Conservation (phyloP, 495 filamentous ascomycete species). For the Cudoniella acicularis region DNA sequence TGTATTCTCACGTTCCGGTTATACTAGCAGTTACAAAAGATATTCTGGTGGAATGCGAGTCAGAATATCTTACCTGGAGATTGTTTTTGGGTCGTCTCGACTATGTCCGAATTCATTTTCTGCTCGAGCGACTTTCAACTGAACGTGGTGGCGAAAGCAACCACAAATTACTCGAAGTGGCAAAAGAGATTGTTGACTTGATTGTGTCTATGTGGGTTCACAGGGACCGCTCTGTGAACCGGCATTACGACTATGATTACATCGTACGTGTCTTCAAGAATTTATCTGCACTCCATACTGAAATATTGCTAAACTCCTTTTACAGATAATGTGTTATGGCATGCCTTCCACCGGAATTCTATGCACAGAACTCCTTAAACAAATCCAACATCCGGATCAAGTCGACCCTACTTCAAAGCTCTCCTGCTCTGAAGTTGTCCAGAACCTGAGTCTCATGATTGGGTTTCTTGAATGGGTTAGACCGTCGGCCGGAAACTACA, state of each 20-base stretch:
- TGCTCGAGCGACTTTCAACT: slow-evolving; percentile 13
- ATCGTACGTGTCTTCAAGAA: slow-evolving; percentile 48
- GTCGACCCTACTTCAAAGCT: not conserved
- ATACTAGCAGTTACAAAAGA: slow-evolving; percentile 29
- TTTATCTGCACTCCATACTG: too few relatives aligned
- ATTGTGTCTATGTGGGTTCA: slow-evolving; percentile 10
- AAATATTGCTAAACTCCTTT: too few relatives aligned
- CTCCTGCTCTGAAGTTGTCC: slow-evolving; percentile 11
- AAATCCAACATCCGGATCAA: slow-evolving; percentile 29
- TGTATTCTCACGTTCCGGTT: not conserved
- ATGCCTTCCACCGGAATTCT: slow-evolving; percentile 19
- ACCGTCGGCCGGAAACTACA: slow-evolving; percentile 16
- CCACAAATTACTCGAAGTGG: slow-evolving; percentile 11
- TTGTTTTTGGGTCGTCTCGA: slow-evolving; percentile 35
- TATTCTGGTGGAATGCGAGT: slow-evolving; percentile 24
- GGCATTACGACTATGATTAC: slow-evolving; percentile 52
- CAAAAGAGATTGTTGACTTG: slow-evolving; percentile 13
- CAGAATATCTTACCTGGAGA: slow-evolving; percentile 20
- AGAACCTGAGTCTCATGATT: slow-evolving; percentile 11
- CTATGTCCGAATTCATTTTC: slow-evolving; percentile 13
- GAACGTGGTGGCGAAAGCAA: slow-evolving; percentile 2
- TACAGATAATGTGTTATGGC: slow-evolving; percentile 14
- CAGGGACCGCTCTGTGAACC: slow-evolving; percentile 24
- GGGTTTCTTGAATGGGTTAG: slow-evolving; percentile 20
- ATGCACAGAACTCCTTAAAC: slow-evolving; percentile 15